Evolutionary conservation across 2,329 filamentous ascomycete genomes (phyloP), one percentile per base, ranked within the genome.

Genomic region (Rugonectria rugulosa): DNA sequence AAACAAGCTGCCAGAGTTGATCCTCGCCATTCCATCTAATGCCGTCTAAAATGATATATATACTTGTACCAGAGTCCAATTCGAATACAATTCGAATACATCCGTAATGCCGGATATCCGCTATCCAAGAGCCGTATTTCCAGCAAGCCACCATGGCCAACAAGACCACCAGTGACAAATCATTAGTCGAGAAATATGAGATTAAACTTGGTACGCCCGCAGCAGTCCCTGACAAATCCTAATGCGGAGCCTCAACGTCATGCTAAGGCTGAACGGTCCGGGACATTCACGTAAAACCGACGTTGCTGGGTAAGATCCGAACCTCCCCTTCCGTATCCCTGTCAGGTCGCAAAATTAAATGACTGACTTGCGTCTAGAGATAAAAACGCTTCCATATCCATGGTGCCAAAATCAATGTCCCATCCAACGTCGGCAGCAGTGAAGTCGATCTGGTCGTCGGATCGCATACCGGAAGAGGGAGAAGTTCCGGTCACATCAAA

Each of bases 331-430:
- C n/a, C n/a, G n/a, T n/a, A n/a, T n/a, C n/a, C n/a, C n/a, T n/a
- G n/a, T n/a, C 32, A 66, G 31, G 58, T 52, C 7, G 61, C 60
- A 56, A 66, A 68, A 31, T 64, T 67, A 27, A 66, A 67, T 9
- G 56, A 57, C 32, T 68, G 68, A 19, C 62, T 59, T 14, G 69
- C 59, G 17, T 71, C 69, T 17, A 71, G 65, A 21, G 69, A 71
- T 34, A 71, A 34, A 37, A 71, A 71, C 1, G 69, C 67, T 40
- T 71, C 69, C 65, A 71, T 70, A 34, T 72, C 70, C 67, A 69
- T 71, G 5, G 62, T 66, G 6, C 64, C 67, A 55, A 72, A 71
- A 52, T 71, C 66, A 44, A 70, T 66, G 19, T 69, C 61, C 63
- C 69, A 69, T 3, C 68, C 69, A 6, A 64, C 61, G 49, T 71